Conservation (phyloP, 192 early-diverging fungal genomes). For the Umbelopsis isabellina region DNA sequence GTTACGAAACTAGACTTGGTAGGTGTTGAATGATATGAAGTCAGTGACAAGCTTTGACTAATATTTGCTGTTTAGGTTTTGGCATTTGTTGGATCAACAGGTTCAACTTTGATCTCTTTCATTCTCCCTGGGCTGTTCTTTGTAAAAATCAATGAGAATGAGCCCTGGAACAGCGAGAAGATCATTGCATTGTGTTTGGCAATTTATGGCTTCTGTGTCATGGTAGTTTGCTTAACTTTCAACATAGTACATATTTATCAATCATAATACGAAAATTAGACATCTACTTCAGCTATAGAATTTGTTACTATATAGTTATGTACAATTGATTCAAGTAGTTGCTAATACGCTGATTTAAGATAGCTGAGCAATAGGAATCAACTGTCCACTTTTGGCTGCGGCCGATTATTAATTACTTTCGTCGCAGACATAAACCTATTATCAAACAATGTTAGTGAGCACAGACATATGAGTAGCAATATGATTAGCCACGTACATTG, state of each 20-base stretch:
- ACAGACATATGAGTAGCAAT: not conserved
- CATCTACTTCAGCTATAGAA: not conserved
- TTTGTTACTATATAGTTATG: not conserved
- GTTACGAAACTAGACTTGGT: constrained; percentile 76
- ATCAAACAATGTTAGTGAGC: not conserved
- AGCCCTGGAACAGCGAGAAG: constrained; percentile 63
- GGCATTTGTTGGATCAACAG: constrained; percentile 91
- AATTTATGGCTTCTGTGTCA: constrained; percentile 69
- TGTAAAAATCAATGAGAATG: constrained; percentile 69
- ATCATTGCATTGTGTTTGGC: constrained; percentile 61
- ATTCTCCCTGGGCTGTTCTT: constrained; percentile 91
- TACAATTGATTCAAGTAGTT: not conserved
- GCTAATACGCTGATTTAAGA: not conserved
- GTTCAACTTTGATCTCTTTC: constrained; percentile 89
- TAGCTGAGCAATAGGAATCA: not conserved
- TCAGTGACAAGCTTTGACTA: no score
- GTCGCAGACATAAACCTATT: constrained; percentile 20
- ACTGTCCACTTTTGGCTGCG: not conserved
- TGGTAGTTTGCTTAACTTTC: constrained; percentile 68
- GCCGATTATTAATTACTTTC: constrained; percentile 2
- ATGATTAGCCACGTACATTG: not conserved
- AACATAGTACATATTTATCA: constrained; percentile 52
- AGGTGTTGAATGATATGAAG: not conserved
- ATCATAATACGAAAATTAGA: constrained; percentile 16
- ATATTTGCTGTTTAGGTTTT: constrained; percentile 40